Evolutionary conservation across 2,329 filamentous ascomycete species (phyloP), one percentile per base, ranked within the genome.

Genomic region (Ascochyta pisi): DNA sequence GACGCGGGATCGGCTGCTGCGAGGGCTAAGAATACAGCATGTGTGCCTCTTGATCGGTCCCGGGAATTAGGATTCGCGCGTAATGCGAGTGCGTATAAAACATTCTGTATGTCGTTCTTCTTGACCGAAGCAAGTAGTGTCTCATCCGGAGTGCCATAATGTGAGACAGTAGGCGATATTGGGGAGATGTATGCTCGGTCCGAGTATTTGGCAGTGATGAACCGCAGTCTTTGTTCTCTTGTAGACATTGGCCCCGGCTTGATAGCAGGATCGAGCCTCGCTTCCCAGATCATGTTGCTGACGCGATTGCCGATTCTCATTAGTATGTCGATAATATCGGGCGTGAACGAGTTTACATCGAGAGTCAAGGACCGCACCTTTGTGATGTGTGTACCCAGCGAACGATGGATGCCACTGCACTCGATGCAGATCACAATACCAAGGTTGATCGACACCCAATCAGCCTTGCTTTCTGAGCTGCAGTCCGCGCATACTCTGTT

Each of bases 381-480:
- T 76, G 92, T 96, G 71, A 99, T 97, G 75, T 99, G 95, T 1
- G 95, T 99, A 12, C 95, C 95, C 3, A 99, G 83, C 1, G 94
- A 98, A 38, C 95, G 88, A 76, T 99, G 95, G 59, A 99, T 97
- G 61, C 95, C 95, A 73, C 93, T 96, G 78, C 95, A 99, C 76
- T 99, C 94, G 73, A 97, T 97, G 78, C 95, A 99, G 19, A 99
- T 84, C 50, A 99, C 89, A 57, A 99, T 96, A 41, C 91, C 95
- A 4, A 99, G 83, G 69, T 99, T 99, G 77, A 99, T 96, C 0
- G 95, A 98, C 26, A 98, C 95, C 95, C 95, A 99, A 76, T 99
- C 95, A 22, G 96, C 93, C 79, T 97, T 98, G 70, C 88, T 86
- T 31, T 90, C 89, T 7, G 92, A 96, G 10, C 91, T 91, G 71